Base-by-base conservation (phyloP, 1,284 basidiomycete species). In the Neotropicomus parvogracilis region DNA sequence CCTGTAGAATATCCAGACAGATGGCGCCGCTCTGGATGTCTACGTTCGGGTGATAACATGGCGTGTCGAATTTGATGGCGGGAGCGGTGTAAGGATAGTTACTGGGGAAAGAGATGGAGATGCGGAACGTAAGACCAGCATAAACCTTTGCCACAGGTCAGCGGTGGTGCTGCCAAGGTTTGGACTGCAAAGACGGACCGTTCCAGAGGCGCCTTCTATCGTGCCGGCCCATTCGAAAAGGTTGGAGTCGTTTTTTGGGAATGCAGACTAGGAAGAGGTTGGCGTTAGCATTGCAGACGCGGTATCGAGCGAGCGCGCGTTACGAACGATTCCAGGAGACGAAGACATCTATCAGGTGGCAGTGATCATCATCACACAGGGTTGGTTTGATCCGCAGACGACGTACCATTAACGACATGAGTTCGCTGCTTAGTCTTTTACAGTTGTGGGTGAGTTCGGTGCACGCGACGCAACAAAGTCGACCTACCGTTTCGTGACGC, bases 31-130 rank as follows among this genome's bases (percentile, higher is more conserved):
- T 78, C 14, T 69, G 73, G 50, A 91, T 75, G 63, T 91, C 90
- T 36, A 93, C 88, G 57, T 93, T 93, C 11, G 88, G 88, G 58
- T 91, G 88, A 68, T 80, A 93, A 70, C 88, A 91, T 5, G 88
- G 86, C 3, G 88, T 84, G 49, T 88, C 86, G 54, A 88, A 89
- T 63, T 81, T 85, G 65, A 93, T 88, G 8, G 77, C 74, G 0
- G 91, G 91, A 8, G 91, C 75, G 8, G 82, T 81, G 66, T 89
- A 91, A 12, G 90, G 91, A 60, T 93, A 93, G 59, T 88, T 89
- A 49, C 84, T 70, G 8, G 89, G 88, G 69, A 92, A 93, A 11
- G 77, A 74, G 45, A 93, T 88, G 6, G 81, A 80, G 54, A 93
- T 88, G 56, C 85, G 83, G 74, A 88, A 93, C 16, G 77, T 77